Evolutionary conservation across 768 basidiomycete species (phyloP).

Genomic region (Calocera cornea): DNA sequence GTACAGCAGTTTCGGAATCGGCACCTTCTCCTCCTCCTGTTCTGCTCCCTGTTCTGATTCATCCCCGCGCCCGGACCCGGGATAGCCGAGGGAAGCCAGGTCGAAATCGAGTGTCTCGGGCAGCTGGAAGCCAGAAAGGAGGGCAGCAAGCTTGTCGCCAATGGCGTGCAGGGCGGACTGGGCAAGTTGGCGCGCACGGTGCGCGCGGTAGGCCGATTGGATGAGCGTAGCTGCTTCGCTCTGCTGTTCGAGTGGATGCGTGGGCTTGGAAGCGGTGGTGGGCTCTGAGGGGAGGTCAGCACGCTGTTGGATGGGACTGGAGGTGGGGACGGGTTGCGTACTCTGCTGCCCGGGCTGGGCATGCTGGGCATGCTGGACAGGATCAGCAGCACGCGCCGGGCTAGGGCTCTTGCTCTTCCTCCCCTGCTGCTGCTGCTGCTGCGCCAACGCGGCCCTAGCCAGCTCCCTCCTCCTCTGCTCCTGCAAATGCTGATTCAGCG

Average conservation of each 20-base stretch:
- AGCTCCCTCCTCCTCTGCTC: neutral
- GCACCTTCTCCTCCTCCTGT: too few species aligned
- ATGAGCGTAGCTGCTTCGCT: neutral
- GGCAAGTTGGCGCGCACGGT: neutral
- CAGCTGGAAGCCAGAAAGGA: slow-evolving; percentile 34
- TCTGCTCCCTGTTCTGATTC: too few species aligned
- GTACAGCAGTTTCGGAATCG: slow-evolving; percentile 39
- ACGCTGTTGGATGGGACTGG: neutral
- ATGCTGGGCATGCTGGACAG: neutral
- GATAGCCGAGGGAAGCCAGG: neutral
- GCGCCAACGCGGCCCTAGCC: neutral
- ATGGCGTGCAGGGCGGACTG: slow-evolving; percentile 13
- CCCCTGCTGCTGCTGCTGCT: neutral
- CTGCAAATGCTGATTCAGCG: neutral
- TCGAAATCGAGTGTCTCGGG: slow-evolving; percentile 36
- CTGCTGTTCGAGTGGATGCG: neutral
- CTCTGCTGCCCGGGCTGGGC: too few species aligned
- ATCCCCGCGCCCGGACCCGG: too few species aligned
- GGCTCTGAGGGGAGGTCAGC: neutral
- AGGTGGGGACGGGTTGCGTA: neutral
- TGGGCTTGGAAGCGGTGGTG: neutral
- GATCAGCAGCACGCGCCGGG: neutral
- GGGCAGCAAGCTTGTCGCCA: slow-evolving; percentile 31
- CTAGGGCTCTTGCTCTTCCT: neutral
- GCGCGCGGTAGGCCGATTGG: neutral